These are phyloP conservation scores for Diaporthe humulicola DNA, from an alignment of 2,329 filamentous ascomycete genomes.

Conservation along the genomic window DNA sequence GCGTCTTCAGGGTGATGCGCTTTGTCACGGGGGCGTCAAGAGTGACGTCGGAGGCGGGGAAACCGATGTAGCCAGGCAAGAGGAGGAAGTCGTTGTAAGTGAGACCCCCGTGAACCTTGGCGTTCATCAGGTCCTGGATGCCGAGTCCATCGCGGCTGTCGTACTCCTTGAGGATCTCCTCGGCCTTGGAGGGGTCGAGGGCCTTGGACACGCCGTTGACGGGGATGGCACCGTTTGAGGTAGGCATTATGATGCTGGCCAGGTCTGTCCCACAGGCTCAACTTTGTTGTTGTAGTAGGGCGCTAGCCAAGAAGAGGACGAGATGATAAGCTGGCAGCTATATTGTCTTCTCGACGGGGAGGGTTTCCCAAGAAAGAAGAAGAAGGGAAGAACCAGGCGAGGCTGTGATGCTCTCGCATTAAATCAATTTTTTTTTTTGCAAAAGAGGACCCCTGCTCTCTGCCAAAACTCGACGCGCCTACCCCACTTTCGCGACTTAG, in stretches of 20 bases:
- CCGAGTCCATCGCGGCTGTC: slow-evolving; percentile 86
- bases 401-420: slow-evolving; percentile 20
- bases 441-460: slow-evolving; percentile 22
- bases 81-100: slow-evolving; percentile 99
- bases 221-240: slow-evolving; percentile 71
- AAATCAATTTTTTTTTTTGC: slow-evolving; percentile 34
- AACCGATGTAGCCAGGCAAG: slow-evolving; percentile 97
- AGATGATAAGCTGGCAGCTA: slow-evolving; percentile 34
- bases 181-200: slow-evolving; percentile 80
- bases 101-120: slow-evolving; percentile 90
- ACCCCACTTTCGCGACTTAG: slow-evolving; percentile 30
- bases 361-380: slow-evolving; percentile 41
- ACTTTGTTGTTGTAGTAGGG: slow-evolving; percentile 11
- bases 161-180: slow-evolving; percentile 87
- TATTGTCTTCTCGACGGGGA: slow-evolving; percentile 40
- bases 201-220: slow-evolving; percentile 68
- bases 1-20: slow-evolving; percentile 95
- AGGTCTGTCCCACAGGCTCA: slow-evolving; percentile 36
- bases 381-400: slow-evolving; percentile 7
- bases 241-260: slow-evolving; percentile 73
- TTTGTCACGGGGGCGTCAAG: slow-evolving; percentile 96
- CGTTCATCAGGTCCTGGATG: slow-evolving; percentile 88
- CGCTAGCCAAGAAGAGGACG: slow-evolving; percentile 37
- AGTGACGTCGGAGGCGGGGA: slow-evolving; percentile 88
- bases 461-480: slow-evolving; percentile 31